A percentile compares a stretch with the other conserved stretches of the same genome.
Evolutionary conservation across 2,329 filamentous ascomycete genomes (phyloP).

Genomic region (Zopfia rhizophila): DNA sequence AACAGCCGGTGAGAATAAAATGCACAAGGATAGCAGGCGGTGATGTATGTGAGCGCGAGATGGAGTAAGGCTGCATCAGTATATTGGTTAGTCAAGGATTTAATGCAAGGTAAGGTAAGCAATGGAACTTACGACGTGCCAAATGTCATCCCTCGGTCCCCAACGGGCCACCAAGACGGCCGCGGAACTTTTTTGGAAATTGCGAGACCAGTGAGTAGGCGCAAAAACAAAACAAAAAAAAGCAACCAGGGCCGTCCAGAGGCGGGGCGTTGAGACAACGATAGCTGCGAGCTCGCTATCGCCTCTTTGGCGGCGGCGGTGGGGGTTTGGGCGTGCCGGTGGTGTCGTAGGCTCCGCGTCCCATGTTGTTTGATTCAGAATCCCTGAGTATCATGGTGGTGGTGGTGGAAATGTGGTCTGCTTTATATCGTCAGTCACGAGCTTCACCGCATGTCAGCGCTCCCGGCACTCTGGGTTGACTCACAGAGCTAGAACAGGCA

Average conservation of each 20-base stretch:
- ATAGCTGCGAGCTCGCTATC: constrained; percentile 35
- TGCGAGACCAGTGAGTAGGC: constrained; percentile 13
- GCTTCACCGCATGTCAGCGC: constrained; percentile 16
- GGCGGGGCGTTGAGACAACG: constrained; percentile 7
- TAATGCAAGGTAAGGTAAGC: constrained; percentile 39
- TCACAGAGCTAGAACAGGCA: constrained; percentile 25
- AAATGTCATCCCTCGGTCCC: constrained; percentile 44
- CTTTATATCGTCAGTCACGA: constrained; percentile 47
- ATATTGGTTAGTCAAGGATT: constrained; percentile 40
- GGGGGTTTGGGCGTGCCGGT: constrained; percentile 60
- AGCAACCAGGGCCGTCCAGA: constrained; percentile 11
- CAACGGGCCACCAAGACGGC: constrained; percentile 36
- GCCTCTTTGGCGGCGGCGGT: constrained; percentile 52
- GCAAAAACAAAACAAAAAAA: constrained; percentile 19
- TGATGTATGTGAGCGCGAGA: constrained; percentile 24
- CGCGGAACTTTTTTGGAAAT: constrained; percentile 11
- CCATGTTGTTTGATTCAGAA: constrained; percentile 57
- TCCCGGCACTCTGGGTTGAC: constrained; percentile 30
- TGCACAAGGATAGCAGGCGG: constrained; percentile 24
- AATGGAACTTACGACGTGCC: constrained; percentile 46
- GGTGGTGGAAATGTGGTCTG: constrained; percentile 27
- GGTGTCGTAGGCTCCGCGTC: constrained; percentile 61
- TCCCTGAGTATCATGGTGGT: constrained; percentile 56
- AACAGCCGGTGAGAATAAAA: constrained; percentile 23
- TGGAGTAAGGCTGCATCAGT: constrained; percentile 37